Percentiles rank a stretch among this genome's conserved stretches.
Conservation (phyloP, 768 basidiomycete species). For the Russula sp. region DNA sequence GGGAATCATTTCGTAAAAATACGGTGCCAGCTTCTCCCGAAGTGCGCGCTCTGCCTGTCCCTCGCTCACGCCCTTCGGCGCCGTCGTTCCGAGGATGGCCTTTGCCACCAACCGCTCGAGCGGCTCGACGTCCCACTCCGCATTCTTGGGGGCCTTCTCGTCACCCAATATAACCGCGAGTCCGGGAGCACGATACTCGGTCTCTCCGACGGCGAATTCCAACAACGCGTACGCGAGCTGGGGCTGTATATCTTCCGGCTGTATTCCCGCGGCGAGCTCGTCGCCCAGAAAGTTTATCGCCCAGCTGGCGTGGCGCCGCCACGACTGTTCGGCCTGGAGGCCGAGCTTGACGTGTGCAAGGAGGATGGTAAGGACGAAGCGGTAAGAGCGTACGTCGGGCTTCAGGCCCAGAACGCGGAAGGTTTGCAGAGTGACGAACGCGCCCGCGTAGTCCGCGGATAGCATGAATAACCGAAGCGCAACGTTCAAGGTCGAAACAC, state of each 20-base stretch:
- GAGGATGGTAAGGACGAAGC: constrained; percentile 18
- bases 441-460: constrained; percentile 15
- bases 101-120: constrained; percentile 17
- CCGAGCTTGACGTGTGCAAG: constrained; percentile 2
- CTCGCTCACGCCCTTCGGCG: not conserved
- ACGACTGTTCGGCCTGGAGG: not conserved
- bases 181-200: not conserved
- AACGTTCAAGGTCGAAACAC: constrained; percentile 19
- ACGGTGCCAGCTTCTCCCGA: not conserved
- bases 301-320: not conserved
- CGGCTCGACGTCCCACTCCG: constrained; percentile 19
- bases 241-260: not conserved
- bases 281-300: constrained; percentile 12
- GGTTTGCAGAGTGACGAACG: constrained; percentile 14
- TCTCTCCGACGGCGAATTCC: not conserved
- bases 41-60: not conserved
- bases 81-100: constrained; percentile 2
- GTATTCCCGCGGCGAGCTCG: not conserved
- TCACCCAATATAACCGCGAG: not conserved
- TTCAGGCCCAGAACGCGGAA: constrained; percentile 11
- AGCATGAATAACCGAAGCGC: constrained; percentile 19
- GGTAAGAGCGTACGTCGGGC: constrained; percentile 18
- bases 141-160: not conserved
- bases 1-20: constrained; percentile 14
- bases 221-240: not conserved